These are phyloP conservation scores for Leucogyrophana mollusca DNA, from an alignment of 768 basidiomycete species.

Conservation along the genomic window DNA sequence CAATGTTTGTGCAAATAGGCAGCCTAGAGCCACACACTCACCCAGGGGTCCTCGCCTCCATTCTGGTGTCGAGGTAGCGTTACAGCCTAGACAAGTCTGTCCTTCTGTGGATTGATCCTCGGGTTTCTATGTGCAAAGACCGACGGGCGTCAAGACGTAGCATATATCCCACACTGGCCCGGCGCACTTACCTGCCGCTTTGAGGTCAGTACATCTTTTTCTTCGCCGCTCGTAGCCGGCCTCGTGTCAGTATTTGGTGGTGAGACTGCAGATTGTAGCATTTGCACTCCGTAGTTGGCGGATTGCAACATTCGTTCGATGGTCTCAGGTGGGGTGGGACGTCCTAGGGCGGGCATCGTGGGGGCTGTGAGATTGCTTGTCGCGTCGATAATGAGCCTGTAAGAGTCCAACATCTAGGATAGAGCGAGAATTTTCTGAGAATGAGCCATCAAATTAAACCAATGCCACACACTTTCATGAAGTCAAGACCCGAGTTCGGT, in stretches of 20 bases:
- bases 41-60: constrained; percentile 85
- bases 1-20: neutral
- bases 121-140: constrained; percentile 24
- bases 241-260: constrained; percentile 28
- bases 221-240: constrained; percentile 17
- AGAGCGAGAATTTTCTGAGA: no score
- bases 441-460: no score
- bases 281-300: constrained; percentile 36
- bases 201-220: constrained; percentile 28
- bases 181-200: constrained; percentile 33
- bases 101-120: constrained; percentile 53
- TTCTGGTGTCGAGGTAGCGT: constrained; percentile 83
- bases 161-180: constrained; percentile 27
- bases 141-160: constrained; percentile 21
- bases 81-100: constrained; percentile 80
- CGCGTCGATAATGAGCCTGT: constrained; percentile 40
- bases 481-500: constrained; percentile 35
- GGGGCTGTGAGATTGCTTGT: constrained; percentile 27
- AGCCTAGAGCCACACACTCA: constrained; percentile 30
- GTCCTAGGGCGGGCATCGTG: constrained; percentile 20
- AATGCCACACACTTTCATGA: constrained; percentile 45
- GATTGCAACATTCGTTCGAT: constrained; percentile 47
- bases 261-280: constrained; percentile 25
- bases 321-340: constrained; percentile 26
- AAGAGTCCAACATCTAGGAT: constrained; percentile 42